Percentiles rank a stretch among this genome's conserved stretches.
Conservation (phyloP, 805 yeast genomes). For the Zygosaccharomyces bailii region DNA sequence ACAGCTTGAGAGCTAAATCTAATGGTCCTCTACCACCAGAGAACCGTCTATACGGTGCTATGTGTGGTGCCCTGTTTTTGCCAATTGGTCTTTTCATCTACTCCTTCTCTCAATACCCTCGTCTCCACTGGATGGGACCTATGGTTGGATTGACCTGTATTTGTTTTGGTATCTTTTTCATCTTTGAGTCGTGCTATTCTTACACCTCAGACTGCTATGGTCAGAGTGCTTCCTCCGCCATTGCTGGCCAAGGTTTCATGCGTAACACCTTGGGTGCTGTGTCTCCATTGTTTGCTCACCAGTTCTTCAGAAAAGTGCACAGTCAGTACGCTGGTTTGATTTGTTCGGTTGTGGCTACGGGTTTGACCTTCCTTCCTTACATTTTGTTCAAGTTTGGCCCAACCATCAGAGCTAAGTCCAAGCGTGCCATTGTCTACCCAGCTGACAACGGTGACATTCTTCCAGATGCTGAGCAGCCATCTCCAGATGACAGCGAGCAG, state of each 20-base stretch:
- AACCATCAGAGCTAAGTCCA: conserved; percentile 2
- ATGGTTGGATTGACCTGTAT: conserved; percentile 3
- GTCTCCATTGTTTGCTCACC: conserved; percentile 3
- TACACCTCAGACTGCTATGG: conserved; percentile 7
- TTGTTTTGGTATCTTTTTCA: conserved; percentile 5
- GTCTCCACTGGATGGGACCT: conserved; percentile 7
- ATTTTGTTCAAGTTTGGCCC: conserved; percentile 6
- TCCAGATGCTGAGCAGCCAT: background rate
- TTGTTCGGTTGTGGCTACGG: conserved; percentile 4
- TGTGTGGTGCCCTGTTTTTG: conserved; percentile 4
- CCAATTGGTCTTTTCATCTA: conserved; percentile 6
- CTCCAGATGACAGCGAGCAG: background rate
- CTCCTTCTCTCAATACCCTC: conserved; percentile 3
- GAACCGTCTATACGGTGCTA: conserved; percentile 6
- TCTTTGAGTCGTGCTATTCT: conserved; percentile 6
- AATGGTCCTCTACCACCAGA: conserved; percentile 2
- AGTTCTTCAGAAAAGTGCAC: conserved; percentile 4
- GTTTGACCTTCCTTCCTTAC: conserved; percentile 1
- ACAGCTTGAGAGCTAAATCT: background rate
- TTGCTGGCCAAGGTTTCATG: conserved; percentile 5
- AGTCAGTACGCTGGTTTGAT: conserved; percentile 5
- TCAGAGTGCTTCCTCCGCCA: conserved; percentile 6
- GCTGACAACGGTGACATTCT: background rate
- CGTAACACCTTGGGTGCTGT: conserved; percentile 8
- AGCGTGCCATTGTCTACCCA: conserved; percentile 4